Base-by-base conservation (phyloP, 495 filamentous ascomycete genomes). In the Penicillium malachiteum region DNA sequence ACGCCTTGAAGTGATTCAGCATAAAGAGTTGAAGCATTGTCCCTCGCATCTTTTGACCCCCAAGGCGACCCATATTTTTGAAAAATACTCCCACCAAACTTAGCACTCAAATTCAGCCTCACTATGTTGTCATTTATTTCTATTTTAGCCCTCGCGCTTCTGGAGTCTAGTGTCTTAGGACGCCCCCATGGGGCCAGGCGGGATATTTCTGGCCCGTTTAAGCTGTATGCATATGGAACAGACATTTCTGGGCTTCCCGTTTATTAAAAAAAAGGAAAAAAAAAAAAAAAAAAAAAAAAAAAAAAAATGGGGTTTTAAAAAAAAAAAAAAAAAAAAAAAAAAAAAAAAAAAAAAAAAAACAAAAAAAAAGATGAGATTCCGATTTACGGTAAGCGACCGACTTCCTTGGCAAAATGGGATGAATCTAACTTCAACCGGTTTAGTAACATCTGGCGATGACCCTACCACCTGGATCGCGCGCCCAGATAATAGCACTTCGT, bases 141-240 rank as follows among this genome's bases (percentile, higher is more conserved):
- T 26, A 18, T 32, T 4, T 21, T 32, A 26, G 8, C 40, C 3
- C 9, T 31, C 8, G 3, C 44, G 26, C 44, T 5, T n/a, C 14
- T 40, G 32, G 48, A 34, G 10, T 44, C 39, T 43, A 33, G 50
- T 38, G 30, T n/a, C 35, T 18, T 38, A 14, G 10, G 3, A 17
- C 31, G 16, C 3, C 44, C 7, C 50, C 50, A 16, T 7, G 41
- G 39, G 39, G 13, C 31, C 12, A 31, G 41, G 16, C 41, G 46
- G 41, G 5, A 5, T n/a, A 10, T 5, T 34, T 26, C 17, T 2
- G 33, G 21, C 3, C 51, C 50, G 0, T 76, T 73, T 57, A 43
- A 9, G 16, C 62, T 76, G 5, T 74, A 70, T 34, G 70, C 68
- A 11, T 74, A 76, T 35, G 70, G 68, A 7, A 61, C 61, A 5